Evolutionary conservation across 2,329 filamentous ascomycete genomes (phyloP), one percentile per base, ranked within the genome.

Genomic region (Podosphaera leucotricha): DNA sequence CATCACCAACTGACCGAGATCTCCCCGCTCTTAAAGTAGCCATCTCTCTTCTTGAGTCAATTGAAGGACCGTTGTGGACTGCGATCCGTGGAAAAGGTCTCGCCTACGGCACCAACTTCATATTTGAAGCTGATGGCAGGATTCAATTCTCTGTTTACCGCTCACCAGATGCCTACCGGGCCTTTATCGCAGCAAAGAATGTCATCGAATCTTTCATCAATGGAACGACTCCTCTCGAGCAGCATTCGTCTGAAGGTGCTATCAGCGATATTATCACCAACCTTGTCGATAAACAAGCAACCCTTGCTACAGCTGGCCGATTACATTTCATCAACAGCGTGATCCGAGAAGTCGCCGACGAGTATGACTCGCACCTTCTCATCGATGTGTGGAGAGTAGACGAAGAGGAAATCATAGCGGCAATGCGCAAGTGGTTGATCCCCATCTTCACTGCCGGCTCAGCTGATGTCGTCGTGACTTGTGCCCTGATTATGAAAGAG

Each of bases 21-120:
- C 67, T 95, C 1, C 85, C 90, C 0, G 77, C 86, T 2, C 69
- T 93, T 43, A 73, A 92, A 59, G 86, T 98, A 6, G 85, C 87
- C 0, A 74, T 85, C 42, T 77, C 85, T 18, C 95, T 94, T 57
- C 77, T 98, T 48, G 86, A 94, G 57, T 77, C 85, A 0, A 80
- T 92, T 16, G 90, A 98, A 61, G 90, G 90, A 0, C 90, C 90
- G 0, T 72, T 98, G 26, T 95, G 90, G 87, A 80, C 80, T 49
- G 83, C 84, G 0, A 81, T 95, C 41, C 83, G 90, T 40, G 90
- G 90, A 45, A 90, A 83, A 38, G 90, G 90, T 38, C 75, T 95
- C 43, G 90, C 90, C 0, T 98, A 98, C 57, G 86, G 86, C 44
- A 78, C 80, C 0, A 75, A 71, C 53, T 92, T 95, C 56, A 70